These are phyloP conservation scores for Pezicula neosporulosa DNA, from an alignment of 2,329 filamentous ascomycete genomes.

Conservation along the genomic window DNA sequence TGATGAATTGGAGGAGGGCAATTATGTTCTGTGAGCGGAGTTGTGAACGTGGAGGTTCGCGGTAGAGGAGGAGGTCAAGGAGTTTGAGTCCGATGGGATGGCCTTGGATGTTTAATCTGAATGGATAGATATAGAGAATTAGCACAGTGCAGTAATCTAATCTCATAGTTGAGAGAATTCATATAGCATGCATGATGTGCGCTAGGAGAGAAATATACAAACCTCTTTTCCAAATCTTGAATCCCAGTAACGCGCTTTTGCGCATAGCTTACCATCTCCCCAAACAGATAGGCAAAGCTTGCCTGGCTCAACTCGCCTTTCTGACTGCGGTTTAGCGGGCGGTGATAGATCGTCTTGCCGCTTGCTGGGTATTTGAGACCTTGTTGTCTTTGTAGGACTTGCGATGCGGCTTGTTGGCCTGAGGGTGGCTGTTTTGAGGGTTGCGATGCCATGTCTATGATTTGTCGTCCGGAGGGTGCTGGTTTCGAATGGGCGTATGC, in stretches of 20 bases:
- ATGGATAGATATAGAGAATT: slow-evolving; percentile 1
- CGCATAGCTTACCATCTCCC: slow-evolving; percentile 94
- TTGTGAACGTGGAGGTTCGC: slow-evolving; percentile 66
- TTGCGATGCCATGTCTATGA: slow-evolving; percentile 26
- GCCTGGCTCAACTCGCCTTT: slow-evolving; percentile 87
- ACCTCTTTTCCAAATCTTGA: slow-evolving; percentile 90
- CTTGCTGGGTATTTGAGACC: slow-evolving; percentile 85
- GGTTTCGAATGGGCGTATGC: slow-evolving; percentile 3
- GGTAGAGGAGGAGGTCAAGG: slow-evolving; percentile 90
- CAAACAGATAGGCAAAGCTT: slow-evolving; percentile 93
- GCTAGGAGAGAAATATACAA: slow-evolving; percentile 21
- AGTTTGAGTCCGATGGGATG: slow-evolving; percentile 92
- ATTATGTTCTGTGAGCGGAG: slow-evolving; percentile 84
- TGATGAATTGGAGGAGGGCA: slow-evolving; percentile 90
- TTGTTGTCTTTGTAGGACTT: slow-evolving; percentile 31
- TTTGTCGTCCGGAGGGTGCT: slow-evolving; percentile 2
- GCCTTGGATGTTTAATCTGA: slow-evolving; percentile 85
- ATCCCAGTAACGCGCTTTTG: slow-evolving; percentile 89
- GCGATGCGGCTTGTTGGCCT: slow-evolving; percentile 13
- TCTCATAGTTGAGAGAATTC: no score
- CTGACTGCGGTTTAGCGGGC: slow-evolving; percentile 85
- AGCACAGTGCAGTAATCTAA: slow-evolving; percentile 1
- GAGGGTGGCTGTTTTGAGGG: slow-evolving; percentile 22
- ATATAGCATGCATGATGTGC: background rate
- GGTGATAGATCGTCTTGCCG: slow-evolving; percentile 97